Evolutionary conservation across 164 flowering plant species (phyloP), one percentile per base, ranked within the genome.

Genomic region (Liquidambar formosana): DNA sequence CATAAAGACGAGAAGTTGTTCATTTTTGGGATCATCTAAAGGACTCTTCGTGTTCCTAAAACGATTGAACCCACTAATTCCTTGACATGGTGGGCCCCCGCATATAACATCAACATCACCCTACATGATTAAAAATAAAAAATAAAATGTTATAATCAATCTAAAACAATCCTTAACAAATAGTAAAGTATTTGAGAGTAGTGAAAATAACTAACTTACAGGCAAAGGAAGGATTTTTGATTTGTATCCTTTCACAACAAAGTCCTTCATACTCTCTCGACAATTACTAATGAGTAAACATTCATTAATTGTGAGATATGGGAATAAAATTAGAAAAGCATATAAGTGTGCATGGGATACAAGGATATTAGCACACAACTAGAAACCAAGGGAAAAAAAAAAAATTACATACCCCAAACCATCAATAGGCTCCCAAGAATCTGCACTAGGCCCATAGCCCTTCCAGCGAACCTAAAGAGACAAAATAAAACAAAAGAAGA

Each of bases 41-140:
- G 97, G 99, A 3, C 72, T 67, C 0, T 78, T 67, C 5, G 25
- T 67, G 48, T 88, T 79, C 44, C 99, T 79, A 44, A 93, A 95
- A 0, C 99, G 76, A 28, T 95, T 95, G 53, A 88, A 93, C 0
- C 97, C 97, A 74, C 97, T 93, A 3, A 93, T 77, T 0, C 99
- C 99, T 73, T 95, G 97, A 33, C 99, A 95, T 5, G 97, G 99
- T 19, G 99, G 99, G 0, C 99, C 99, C 0, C 97, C 99, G 80
- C 97, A 95, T 19, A 95, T 73, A 1, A 91, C 88, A 76, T 89
- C 94, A 14, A 83, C 96, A 71, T 82, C 81, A 21, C 97, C 99
- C 99, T 95, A 58, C 0, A 67, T 47, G 26, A 49, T 22, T 8
- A 58, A n/a, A n/a, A n/a, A n/a, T n/a, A n/a, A n/a, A 22, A 3